Evolutionary conservation across 192 early-diverging fungal species (phyloP).

Genomic region (Anaeromyces robustus): DNA sequence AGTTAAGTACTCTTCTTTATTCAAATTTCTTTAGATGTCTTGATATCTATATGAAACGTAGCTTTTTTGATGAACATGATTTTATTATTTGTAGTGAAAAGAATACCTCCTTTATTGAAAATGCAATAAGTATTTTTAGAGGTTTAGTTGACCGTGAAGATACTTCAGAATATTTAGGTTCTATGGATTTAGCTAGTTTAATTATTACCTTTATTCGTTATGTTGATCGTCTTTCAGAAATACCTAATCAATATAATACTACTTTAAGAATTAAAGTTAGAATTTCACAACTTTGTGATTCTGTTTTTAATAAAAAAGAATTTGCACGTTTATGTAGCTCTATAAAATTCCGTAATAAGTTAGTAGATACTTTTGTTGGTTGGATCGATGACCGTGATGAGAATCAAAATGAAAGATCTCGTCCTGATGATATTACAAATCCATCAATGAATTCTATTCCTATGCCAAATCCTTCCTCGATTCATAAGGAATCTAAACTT

Average conservation of each 20-base stretch:
- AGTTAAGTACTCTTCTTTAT: constrained; percentile 49
- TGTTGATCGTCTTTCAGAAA: constrained; percentile 33
- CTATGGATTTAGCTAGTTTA: constrained; percentile 54
- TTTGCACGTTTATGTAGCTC: constrained; percentile 54
- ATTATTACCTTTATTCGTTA: constrained; percentile 53
- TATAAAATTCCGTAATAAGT: constrained; percentile 50
- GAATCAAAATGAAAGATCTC: not conserved
- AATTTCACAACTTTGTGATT: constrained; percentile 60
- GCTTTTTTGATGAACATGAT: constrained; percentile 41
- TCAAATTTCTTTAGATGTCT: constrained; percentile 37
- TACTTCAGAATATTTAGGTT: constrained; percentile 30
- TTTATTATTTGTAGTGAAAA: constrained; percentile 33
- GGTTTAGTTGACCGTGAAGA: constrained; percentile 53
- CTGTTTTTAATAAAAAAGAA: constrained; percentile 58
- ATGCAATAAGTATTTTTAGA: constrained; percentile 55
- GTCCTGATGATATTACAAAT: not conserved
- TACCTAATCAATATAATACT: constrained; percentile 13
- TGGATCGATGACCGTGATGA: constrained; percentile 37
- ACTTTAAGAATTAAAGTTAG: constrained; percentile 54
- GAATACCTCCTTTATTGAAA: constrained; percentile 61
- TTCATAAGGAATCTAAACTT: constrained; percentile 26
- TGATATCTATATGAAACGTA: constrained; percentile 25
- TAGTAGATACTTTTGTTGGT: constrained; percentile 54
- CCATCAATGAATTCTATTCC: no score
- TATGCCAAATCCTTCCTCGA: no score